Percentiles rank a stretch among this genome's conserved stretches.
Conservation (phyloP, 352 stramenopile genomes). For the Phytophthora niederhauseri region DNA sequence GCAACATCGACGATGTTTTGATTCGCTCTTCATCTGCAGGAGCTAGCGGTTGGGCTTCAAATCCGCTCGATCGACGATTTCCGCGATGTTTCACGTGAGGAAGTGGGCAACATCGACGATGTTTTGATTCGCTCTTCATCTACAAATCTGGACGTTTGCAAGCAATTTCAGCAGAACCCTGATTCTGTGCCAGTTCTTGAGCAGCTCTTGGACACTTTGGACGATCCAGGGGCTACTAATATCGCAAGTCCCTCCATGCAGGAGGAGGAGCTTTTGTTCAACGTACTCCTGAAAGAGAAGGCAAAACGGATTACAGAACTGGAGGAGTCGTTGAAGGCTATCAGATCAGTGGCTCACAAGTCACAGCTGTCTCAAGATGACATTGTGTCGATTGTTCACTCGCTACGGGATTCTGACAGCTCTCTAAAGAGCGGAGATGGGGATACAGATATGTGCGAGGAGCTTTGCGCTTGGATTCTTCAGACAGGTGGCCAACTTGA, state of each 20-base stretch:
- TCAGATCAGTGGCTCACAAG: constrained; percentile 48
- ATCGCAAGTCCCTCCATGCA: constrained; percentile 37
- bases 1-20: constrained; percentile 20
- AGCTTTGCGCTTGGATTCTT: constrained; percentile 42
- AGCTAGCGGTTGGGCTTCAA: constrained; percentile 45
- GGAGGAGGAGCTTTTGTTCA: constrained; percentile 50
- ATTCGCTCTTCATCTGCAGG: constrained; percentile 10
- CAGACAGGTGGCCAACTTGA: constrained; percentile 54
- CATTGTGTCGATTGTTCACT: constrained; percentile 41
- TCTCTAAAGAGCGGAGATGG: constrained; percentile 1
- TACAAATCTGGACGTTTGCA: constrained; percentile 30
- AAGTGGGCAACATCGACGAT: constrained; percentile 31
- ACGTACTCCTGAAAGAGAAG: constrained; percentile 66
- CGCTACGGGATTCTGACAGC: constrained; percentile 6
- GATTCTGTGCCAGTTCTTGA: constrained; percentile 24
- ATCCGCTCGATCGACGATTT: constrained; percentile 48
- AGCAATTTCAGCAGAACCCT: constrained; percentile 31
- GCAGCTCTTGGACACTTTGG: constrained; percentile 24
- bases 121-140: constrained; percentile 9
- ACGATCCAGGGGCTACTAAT: constrained; percentile 13
- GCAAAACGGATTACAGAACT: constrained; percentile 57
- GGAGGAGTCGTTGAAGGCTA: constrained; percentile 48
- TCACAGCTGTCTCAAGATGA: constrained; percentile 57
- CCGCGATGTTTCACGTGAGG: constrained; percentile 42
- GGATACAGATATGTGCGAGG: constrained; percentile 24